Evolutionary conservation across 2,329 filamentous ascomycete genomes (phyloP).

Genomic region (Colletotrichum zoysiae): DNA sequence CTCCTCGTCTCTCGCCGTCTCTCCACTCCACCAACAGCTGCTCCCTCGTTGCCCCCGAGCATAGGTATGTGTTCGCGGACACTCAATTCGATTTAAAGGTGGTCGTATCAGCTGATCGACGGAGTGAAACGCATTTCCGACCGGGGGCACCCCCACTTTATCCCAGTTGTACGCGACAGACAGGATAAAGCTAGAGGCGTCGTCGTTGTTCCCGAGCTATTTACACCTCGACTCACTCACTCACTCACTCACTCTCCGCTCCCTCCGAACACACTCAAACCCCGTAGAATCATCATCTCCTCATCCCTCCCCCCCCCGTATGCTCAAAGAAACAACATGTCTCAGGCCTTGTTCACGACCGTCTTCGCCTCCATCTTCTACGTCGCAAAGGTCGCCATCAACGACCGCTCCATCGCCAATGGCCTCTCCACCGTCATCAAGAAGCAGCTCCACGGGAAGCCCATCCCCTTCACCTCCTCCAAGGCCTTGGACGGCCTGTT

Average conservation of each 20-base stretch:
- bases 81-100: neutral
- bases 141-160: neutral
- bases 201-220: neutral
- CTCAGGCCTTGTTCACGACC: conserved; percentile 16
- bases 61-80: neutral
- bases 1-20: neutral
- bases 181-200: too few species aligned
- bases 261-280: neutral
- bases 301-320: too few species aligned
- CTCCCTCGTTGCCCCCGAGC: neutral
- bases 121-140: neutral
- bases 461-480: conserved; percentile 42
- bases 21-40: neutral
- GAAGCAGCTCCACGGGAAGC: conserved; percentile 7
- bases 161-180: neutral
- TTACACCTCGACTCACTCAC: neutral
- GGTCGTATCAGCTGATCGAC: conserved; percentile 3
- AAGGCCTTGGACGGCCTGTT: conserved; percentile 41
- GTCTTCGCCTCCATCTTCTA: conserved; percentile 24
- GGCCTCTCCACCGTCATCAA: conserved; percentile 12
- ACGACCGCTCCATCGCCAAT: conserved; percentile 28
- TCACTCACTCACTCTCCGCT: neutral
- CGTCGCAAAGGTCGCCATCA: conserved; percentile 31
- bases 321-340: neutral
- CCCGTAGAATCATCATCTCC: too few species aligned